Conservation (phyloP, 1,139 yeast genomes). For the Saccharomyces hybrid region DNA sequence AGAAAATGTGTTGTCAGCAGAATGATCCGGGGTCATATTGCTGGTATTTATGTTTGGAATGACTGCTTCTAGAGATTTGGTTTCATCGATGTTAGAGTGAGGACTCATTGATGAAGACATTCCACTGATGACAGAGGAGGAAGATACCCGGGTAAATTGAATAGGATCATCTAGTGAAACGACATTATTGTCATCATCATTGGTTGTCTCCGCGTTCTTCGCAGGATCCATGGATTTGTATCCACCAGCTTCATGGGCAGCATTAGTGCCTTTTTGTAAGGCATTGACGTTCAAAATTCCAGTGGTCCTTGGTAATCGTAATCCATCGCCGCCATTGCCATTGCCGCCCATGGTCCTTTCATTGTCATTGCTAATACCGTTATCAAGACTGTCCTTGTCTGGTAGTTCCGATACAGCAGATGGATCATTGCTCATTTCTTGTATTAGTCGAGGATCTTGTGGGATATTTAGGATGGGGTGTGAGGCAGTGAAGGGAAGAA, state of each 20-base stretch:
- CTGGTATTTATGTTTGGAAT: constrained; percentile 4
- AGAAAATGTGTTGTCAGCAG: constrained; percentile 5
- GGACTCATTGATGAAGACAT: constrained; percentile 20
- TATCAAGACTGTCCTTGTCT: neutral
- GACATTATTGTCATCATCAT: neutral
- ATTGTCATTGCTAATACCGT: neutral
- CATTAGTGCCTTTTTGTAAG: constrained; percentile 21
- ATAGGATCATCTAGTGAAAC: constrained; percentile 32
- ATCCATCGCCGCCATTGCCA: neutral
- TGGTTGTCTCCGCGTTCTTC: constrained; percentile 2
- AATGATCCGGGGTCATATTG: constrained; percentile 3
- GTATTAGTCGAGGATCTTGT: neutral
- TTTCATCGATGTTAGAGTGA: constrained; percentile 5
- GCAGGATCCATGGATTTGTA: constrained; percentile 38
- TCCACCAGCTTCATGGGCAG: constrained; percentile 5
- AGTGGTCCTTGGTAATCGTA: constrained; percentile 49
- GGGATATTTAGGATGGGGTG: neutral
- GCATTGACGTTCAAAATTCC: constrained; percentile 56
- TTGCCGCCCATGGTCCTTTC: neutral
- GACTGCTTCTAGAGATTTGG: neutral
- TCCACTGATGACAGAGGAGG: constrained; percentile 29
- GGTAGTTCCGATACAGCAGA: neutral
- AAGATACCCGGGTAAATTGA: constrained; percentile 35
- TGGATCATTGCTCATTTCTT: neutral
- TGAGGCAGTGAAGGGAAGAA: neutral